phyloP scores from a whole-genome alignment of 1,139 yeast species.

The Scheffersomyces titani region DNA sequence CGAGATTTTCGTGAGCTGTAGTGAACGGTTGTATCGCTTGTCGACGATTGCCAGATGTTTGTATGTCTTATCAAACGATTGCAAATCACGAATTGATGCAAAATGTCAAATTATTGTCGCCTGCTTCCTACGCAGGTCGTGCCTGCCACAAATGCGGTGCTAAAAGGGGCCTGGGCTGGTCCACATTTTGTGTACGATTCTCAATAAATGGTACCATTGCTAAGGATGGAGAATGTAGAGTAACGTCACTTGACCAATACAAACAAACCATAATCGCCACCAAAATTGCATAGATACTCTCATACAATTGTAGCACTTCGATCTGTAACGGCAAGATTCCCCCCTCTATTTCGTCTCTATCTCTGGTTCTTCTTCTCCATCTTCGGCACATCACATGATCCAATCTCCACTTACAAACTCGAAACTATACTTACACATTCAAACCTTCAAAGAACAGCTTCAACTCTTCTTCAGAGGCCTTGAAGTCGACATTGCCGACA shows the following conservation, averaged over 20 bases:
- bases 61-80: neutral
- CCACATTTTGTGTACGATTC: neutral
- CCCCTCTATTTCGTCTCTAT: neutral
- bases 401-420: neutral
- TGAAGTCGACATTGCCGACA: conserved; percentile 55
- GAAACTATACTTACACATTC: conserved; percentile 29
- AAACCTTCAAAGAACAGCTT: conserved; percentile 43
- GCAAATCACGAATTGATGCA: neutral
- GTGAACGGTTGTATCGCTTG: neutral
- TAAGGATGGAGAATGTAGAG: neutral
- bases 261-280: too few relatives aligned
- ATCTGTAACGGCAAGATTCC: neutral
- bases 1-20: neutral
- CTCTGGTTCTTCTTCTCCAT: neutral
- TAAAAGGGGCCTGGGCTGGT: too few relatives aligned
- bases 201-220: neutral
- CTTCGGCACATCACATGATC: neutral
- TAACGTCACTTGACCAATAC: neutral
- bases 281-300: too few relatives aligned
- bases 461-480: conserved; percentile 56
- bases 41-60: neutral
- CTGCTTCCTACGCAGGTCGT: neutral
- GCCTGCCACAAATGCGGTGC: neutral
- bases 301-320: neutral
- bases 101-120: neutral